Base-by-base conservation (phyloP, 768 basidiomycete species). In the Psilocybe tampanensis region DNA sequence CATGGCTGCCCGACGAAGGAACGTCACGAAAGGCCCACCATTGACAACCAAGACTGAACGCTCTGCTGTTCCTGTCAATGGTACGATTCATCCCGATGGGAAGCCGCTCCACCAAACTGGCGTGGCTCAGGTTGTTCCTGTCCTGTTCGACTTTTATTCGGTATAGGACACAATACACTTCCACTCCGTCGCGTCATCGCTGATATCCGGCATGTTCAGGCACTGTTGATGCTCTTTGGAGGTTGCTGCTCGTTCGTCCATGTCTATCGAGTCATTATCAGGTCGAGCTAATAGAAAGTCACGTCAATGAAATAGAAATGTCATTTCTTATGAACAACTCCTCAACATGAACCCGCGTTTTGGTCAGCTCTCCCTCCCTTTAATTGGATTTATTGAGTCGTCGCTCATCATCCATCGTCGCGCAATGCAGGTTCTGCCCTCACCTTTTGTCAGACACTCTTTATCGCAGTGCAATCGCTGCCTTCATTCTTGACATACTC, bases 391-490 rank as follows among this genome's bases (percentile, higher is more conserved):
- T 26, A 51, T 50, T 21, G 13, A 41, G 23, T 13, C 21, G 8
- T 29, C 2, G 18, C 26, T 24, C 18, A 45, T 44, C 51, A n/a
- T 41, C 36, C 33, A 42, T 44, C 51, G 7, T 33, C 32, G 34
- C 51, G 48, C 15, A 6, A 42, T 39, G 26, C 34, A 90, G 91
- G 90, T 19, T 88, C 91, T 9, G 88, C 91, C 29, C 80, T 95
- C 44, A 94, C 92, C 3, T 91, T 94, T 73, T 84, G 85, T 12
- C 93, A 95, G 71, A 90, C 92, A 83, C 64, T 86, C 33, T 94
- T 92, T 72, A 88, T 94, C 52, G 80, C 90, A 6, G 29, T 80
- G 9, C 87, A 87, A 53, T 84, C 83, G 9, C 71, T 92, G 8
- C 86, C 90, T 1, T 76, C 80, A 0, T 90, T 90, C 64, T 56